A percentile compares a stretch with the other conserved stretches of the same genome.
Evolutionary conservation across 1,139 yeast species (phyloP).

Genomic region (Candida albicans): DNA sequence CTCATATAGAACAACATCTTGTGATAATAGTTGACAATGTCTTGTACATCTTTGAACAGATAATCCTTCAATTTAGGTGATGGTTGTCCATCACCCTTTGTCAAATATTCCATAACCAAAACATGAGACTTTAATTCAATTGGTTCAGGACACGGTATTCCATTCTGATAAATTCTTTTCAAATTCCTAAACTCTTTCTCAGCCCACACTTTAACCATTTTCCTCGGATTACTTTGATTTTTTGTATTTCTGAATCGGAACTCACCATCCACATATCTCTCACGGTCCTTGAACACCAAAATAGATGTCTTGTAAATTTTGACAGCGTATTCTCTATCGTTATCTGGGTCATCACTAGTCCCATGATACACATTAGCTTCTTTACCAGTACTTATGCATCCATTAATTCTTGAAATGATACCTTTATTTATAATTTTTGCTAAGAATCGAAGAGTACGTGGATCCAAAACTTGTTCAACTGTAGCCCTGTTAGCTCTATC

Average conservation of each 20-base stretch:
- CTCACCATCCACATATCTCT: constrained; percentile 95
- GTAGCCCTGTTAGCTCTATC: constrained; percentile 96
- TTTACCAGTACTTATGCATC: constrained; percentile 95
- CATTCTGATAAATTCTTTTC: constrained; percentile 72
- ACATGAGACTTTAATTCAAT: constrained; percentile 86
- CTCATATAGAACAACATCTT: constrained; percentile 85
- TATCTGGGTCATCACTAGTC: constrained; percentile 57
- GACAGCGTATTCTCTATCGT: constrained; percentile 67
- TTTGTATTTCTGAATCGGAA: constrained; percentile 84
- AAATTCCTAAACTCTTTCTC: constrained; percentile 94
- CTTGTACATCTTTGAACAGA: constrained; percentile 62
- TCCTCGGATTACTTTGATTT: constrained; percentile 87
- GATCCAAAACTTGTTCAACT: constrained; percentile 94
- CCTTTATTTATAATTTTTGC: constrained; percentile 83
- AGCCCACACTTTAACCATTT: constrained; percentile 98
- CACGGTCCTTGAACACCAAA: constrained; percentile 92
- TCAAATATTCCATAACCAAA: constrained; percentile 88
- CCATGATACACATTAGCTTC: constrained; percentile 99
- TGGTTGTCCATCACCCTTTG: constrained; percentile 77
- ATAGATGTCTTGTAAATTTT: constrained; percentile 96
- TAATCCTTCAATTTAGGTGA: constrained; percentile 88
- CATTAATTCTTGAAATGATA: constrained; percentile 79
- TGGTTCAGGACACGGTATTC: constrained; percentile 93
- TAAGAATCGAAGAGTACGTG: constrained; percentile 83
- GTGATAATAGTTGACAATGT: constrained; percentile 66